phyloP scores from a whole-genome alignment of 1,139 yeast genomes.

The Yamadazyma songkhlaensis region DNA sequence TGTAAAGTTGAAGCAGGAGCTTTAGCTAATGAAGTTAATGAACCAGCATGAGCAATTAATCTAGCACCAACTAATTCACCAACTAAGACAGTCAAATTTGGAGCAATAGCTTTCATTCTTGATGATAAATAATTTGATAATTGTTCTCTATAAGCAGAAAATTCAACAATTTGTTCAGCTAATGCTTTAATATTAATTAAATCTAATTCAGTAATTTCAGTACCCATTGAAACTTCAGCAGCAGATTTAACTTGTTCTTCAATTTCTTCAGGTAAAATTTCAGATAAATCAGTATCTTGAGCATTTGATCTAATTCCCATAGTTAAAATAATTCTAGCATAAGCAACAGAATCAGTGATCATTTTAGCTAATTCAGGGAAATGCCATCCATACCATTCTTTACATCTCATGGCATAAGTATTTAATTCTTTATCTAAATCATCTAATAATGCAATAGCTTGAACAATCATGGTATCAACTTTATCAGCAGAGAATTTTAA shows the following conservation, averaged over 20 bases:
- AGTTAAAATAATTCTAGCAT: constrained; percentile 84
- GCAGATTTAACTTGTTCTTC: constrained; percentile 80
- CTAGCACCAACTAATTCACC: constrained; percentile 99
- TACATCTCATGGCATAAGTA: constrained; percentile 97
- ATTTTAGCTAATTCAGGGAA: constrained; percentile 98
- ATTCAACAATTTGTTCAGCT: constrained; percentile 91
- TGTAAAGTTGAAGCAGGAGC: constrained; percentile 99
- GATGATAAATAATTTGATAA: constrained; percentile 85
- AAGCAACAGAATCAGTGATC: constrained; percentile 92
- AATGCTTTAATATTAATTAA: constrained; percentile 86
- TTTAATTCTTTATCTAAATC: constrained; percentile 96
- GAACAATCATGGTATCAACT: constrained; percentile 98
- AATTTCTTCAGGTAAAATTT: constrained; percentile 86
- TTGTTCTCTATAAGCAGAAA: constrained; percentile 89
- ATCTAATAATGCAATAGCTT: constrained; percentile 95
- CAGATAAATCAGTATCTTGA: constrained; percentile 84
- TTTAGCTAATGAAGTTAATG: constrained; percentile 90
- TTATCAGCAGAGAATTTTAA: constrained; percentile 96
- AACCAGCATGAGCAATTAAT: constrained; percentile 96
- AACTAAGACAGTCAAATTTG: constrained; percentile 91
- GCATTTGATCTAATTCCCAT: constrained; percentile 97
- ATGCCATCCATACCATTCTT: constrained; percentile 99
- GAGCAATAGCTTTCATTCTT: constrained; percentile 98
- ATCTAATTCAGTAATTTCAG: constrained; percentile 92
- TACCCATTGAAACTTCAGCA: constrained; percentile 98